phyloP scores from a whole-genome alignment of 2,329 filamentous ascomycete species.

The Penicillium vulpinum region DNA sequence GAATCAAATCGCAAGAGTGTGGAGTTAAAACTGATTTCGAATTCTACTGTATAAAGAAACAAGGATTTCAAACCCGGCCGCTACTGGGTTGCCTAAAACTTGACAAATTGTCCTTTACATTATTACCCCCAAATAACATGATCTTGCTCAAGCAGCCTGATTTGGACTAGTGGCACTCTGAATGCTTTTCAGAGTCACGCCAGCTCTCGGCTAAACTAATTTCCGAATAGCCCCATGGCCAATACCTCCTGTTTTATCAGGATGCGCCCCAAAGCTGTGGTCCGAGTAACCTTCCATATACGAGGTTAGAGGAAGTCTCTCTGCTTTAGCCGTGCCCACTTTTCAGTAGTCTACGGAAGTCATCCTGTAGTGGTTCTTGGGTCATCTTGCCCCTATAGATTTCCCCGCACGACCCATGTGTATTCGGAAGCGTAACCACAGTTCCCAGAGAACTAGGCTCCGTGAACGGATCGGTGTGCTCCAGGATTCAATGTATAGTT shows the following conservation, averaged over 20 bases:
- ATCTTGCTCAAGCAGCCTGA: no score
- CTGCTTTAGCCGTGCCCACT: neutral
- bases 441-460: no score
- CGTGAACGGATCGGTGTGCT: no score
- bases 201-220: neutral
- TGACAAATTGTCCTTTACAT: no score
- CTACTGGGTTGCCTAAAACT: no score
- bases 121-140: no score
- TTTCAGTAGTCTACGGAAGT: neutral
- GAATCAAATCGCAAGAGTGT: no score
- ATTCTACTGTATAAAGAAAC: no score
- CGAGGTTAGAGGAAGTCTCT: constrained; percentile 1
- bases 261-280: neutral
- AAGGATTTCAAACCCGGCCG: no score
- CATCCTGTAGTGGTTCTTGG: neutral
- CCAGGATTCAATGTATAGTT: no score
- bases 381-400: constrained; percentile 1
- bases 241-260: neutral
- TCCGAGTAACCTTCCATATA: neutral
- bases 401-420: neutral
- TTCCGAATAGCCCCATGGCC: neutral
- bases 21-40: no score
- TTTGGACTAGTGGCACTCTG: neutral
- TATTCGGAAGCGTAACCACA: constrained; percentile 2
- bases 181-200: neutral